Evolutionary conservation across 2,329 filamentous ascomycete genomes (phyloP).

Genomic region (Pseudocercospora vitis): DNA sequence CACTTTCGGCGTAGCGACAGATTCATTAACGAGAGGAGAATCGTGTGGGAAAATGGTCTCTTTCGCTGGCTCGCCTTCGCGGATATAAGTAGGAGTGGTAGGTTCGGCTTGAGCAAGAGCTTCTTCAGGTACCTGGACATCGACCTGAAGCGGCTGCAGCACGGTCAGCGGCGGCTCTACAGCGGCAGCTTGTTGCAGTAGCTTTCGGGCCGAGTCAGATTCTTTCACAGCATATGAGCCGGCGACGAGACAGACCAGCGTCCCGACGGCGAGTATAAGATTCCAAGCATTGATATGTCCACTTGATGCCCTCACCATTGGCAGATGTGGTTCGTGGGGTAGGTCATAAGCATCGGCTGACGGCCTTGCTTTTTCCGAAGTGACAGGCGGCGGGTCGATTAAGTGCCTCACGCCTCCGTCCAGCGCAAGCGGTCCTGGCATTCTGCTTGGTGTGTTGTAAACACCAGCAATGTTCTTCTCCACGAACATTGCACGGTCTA

Average conservation of each 20-base stretch:
- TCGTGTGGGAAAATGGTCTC: slow-evolving; percentile 39
- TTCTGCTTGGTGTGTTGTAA: slow-evolving; percentile 30
- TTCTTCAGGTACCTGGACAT: background rate
- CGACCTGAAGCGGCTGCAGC: background rate
- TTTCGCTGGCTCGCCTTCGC: slow-evolving; percentile 38
- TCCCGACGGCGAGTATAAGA: slow-evolving; percentile 2
- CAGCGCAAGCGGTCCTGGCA: slow-evolving; percentile 15
- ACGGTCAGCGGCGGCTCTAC: background rate
- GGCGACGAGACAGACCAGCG: background rate
- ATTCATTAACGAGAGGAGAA: background rate
- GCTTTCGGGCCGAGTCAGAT: background rate
- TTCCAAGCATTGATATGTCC: background rate
- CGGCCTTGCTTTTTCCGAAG: too few relatives aligned
- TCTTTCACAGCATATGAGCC: slow-evolving; percentile 4
- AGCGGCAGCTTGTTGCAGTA: background rate
- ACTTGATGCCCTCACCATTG: background rate
- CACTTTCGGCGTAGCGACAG: slow-evolving; percentile 21
- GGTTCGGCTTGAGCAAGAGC: background rate
- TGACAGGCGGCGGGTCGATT: slow-evolving; percentile 23
- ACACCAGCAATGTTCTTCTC: slow-evolving; percentile 32
- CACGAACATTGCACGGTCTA: slow-evolving; percentile 55
- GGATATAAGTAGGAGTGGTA: slow-evolving; percentile 24
- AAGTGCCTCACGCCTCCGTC: slow-evolving; percentile 18
- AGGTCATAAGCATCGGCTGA: too few relatives aligned
- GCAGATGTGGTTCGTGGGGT: too few relatives aligned